phyloP scores from a whole-genome alignment of 208 protist genomes.

The Strigomonas oncopelti region DNA sequence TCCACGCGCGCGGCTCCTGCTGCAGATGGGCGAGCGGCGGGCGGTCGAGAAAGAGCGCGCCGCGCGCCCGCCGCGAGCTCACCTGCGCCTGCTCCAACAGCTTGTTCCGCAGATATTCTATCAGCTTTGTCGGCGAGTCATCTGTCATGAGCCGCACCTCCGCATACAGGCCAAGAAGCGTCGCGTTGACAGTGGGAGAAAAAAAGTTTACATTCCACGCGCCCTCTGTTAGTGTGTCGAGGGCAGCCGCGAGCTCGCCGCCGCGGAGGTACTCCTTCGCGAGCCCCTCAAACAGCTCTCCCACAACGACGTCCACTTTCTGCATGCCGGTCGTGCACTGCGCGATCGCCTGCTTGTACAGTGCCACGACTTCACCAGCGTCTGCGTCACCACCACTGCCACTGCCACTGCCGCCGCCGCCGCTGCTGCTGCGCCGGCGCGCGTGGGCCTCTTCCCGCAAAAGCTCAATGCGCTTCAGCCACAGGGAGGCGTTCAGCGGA shows the following conservation, averaged over 20 bases:
- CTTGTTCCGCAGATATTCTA: constrained; percentile 15
- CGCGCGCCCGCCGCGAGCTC: constrained; percentile 9
- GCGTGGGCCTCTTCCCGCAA: constrained; percentile 43
- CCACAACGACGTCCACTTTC: constrained; percentile 43
- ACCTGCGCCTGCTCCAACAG: constrained; percentile 9
- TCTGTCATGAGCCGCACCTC: constrained; percentile 50
- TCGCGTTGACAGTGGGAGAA: constrained; percentile 41
- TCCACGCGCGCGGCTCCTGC: constrained; percentile 30
- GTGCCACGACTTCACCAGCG: constrained; percentile 31
- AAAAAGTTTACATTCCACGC: constrained; percentile 65
- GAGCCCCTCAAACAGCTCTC: constrained; percentile 53
- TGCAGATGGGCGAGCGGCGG: constrained; percentile 2
- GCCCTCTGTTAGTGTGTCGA: constrained; percentile 41
- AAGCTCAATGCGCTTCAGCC: constrained; percentile 79
- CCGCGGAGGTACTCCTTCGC: constrained; percentile 42
- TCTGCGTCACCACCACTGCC: too few species aligned
- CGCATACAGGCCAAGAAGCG: constrained; percentile 55
- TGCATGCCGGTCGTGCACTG: constrained; percentile 55
- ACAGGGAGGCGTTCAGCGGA: constrained; percentile 41
- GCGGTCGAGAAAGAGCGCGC: constrained; percentile 17
- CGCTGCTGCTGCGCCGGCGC: constrained; percentile 3
- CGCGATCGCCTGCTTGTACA: constrained; percentile 66
- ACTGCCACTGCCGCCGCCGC: too few species aligned
- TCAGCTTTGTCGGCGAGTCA: neutral
- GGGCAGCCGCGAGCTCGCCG: constrained; percentile 26